Evolutionary conservation across 257 asterid genomes (phyloP).

Genomic region (Solanum etuberosum): DNA sequence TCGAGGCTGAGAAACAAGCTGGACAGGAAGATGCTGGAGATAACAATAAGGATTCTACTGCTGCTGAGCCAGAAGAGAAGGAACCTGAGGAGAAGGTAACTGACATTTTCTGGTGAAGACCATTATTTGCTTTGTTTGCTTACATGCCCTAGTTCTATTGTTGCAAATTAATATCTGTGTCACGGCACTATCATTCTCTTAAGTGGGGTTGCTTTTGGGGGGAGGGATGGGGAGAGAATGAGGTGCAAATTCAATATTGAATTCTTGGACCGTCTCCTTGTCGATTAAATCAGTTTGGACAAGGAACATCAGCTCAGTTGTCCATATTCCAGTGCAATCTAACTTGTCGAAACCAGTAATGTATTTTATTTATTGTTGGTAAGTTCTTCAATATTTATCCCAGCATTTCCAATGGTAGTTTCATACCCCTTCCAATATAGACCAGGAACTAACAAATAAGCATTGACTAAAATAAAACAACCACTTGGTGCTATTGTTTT

Average conservation of each 20-base stretch:
- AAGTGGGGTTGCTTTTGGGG: background rate
- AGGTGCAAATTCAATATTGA: background rate
- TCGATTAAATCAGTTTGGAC: background rate
- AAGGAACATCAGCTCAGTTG: background rate
- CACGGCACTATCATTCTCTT: background rate
- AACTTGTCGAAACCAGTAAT: background rate
- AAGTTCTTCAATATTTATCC: background rate
- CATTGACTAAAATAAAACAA: background rate
- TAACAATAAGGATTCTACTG: constrained; percentile 31
- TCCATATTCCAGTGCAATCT: background rate
- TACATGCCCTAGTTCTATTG: background rate
- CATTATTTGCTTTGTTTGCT: background rate
- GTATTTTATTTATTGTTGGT: background rate
- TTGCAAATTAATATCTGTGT: background rate
- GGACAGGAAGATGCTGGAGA: constrained; percentile 38
- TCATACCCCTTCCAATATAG: background rate
- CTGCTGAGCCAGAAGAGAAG: constrained; percentile 31
- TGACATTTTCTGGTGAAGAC: background rate
- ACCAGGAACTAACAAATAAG: background rate
- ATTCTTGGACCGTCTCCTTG: background rate
- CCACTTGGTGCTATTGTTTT: background rate
- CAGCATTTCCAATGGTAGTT: background rate
- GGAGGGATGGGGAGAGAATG: background rate
- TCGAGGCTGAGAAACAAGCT: constrained; percentile 41
- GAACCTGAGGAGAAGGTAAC: constrained; percentile 63